A percentile compares a stretch with the other conserved stretches of the same genome.
Evolutionary conservation across 2,329 filamentous ascomycete species (phyloP).

Genomic region (Pseudogymnoascus sp.): DNA sequence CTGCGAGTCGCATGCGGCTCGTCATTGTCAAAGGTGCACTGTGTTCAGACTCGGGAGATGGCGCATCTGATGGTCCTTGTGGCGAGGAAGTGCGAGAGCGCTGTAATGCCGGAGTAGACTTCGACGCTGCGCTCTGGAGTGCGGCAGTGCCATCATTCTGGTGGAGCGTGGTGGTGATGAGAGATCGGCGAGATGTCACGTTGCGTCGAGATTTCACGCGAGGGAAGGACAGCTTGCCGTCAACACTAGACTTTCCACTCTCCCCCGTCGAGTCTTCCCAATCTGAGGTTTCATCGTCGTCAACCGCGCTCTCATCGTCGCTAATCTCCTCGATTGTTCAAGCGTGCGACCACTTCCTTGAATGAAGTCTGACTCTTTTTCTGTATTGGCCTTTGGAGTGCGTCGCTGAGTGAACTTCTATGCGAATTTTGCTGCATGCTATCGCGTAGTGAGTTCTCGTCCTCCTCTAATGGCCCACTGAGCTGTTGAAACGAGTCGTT

Average conservation of each 20-base stretch:
- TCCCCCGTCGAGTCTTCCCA: conserved; percentile 67
- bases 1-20: conserved; percentile 45
- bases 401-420: conserved; percentile 48
- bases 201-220: conserved; percentile 84
- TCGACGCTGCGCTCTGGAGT: conserved; percentile 55
- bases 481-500: conserved; percentile 44
- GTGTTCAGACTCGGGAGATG: conserved; percentile 34
- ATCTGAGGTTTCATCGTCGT: conserved; percentile 53
- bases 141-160: conserved; percentile 66
- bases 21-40: conserved; percentile 48
- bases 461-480: conserved; percentile 75
- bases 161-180: conserved; percentile 84
- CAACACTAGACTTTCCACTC: conserved; percentile 74
- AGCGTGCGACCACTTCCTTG: conserved; percentile 64
- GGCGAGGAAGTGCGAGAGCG: conserved; percentile 59
- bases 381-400: conserved; percentile 38
- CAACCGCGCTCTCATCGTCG: conserved; percentile 70
- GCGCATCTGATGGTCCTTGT: conserved; percentile 59
- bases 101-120: conserved; percentile 46
- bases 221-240: conserved; percentile 75
- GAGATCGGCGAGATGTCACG: conserved; percentile 75
- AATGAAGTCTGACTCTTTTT: conserved; percentile 79
- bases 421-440: conserved; percentile 36
- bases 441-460: conserved; percentile 63
- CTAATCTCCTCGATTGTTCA: conserved; percentile 55